Conservation (phyloP, 345 rosid species). For the Pugionium dolabratum region DNA sequence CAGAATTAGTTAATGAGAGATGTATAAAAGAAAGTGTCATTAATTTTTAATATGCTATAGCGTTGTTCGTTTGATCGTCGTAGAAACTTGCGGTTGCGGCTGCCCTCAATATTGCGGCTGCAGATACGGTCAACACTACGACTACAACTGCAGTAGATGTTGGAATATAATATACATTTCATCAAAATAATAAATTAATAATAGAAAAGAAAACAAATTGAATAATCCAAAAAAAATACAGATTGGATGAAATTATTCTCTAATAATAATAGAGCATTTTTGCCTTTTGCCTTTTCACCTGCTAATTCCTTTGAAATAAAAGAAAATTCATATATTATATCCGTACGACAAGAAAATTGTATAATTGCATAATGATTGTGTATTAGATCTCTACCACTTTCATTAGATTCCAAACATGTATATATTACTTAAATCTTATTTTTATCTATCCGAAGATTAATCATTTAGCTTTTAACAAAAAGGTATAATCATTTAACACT, state of each 20-base stretch:
- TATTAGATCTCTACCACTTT: conserved; percentile 32
- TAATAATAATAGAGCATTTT: conserved; percentile 26
- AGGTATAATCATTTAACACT: not conserved
- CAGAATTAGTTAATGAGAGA: too few relatives aligned
- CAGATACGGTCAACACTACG: too few relatives aligned
- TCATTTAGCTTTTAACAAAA: not conserved
- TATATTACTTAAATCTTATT: conserved; percentile 1
- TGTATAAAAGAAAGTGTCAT: too few relatives aligned
- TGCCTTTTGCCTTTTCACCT: conserved; percentile 36
- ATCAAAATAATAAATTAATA: not conserved
- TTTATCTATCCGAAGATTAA: not conserved
- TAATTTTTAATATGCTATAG: too few relatives aligned
- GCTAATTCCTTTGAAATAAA: conserved; percentile 10
- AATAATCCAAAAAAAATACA: conserved; percentile 40
- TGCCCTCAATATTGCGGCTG: too few relatives aligned
- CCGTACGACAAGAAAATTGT: conserved; percentile 25
- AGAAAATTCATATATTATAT: not conserved
- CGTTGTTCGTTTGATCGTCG: too few relatives aligned
- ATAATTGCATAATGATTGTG: conserved; percentile 30
- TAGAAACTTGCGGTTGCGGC: too few relatives aligned
- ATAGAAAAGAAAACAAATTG: conserved; percentile 18
- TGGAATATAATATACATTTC: not conserved
- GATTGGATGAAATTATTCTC: conserved; percentile 39
- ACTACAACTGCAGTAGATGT: too few relatives aligned
- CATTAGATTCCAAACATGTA: not conserved